Percentiles rank a stretch among this genome's conserved stretches.
phyloP scores from a whole-genome alignment of 495 filamentous ascomycete genomes.

The Lepidopterella palustris region DNA sequence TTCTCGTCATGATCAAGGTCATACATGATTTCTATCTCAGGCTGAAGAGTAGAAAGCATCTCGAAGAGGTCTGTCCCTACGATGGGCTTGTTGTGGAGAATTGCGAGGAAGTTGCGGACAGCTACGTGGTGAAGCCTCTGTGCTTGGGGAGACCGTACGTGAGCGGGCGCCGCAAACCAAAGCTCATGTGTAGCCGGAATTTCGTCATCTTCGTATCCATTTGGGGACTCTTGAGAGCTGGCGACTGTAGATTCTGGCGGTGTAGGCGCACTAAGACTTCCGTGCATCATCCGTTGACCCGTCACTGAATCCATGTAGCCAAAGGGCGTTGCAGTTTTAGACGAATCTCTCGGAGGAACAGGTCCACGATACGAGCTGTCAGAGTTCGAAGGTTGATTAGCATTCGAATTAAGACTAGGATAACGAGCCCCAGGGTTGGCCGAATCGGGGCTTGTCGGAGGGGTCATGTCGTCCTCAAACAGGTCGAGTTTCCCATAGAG shows the following conservation, averaged over 20 bases:
- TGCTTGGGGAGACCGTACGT: conserved; percentile 12
- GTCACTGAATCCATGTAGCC: neutral
- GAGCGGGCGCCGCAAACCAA: conserved; percentile 29
- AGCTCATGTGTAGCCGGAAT: conserved; percentile 26
- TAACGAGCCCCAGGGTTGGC: neutral
- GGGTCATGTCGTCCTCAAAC: conserved; percentile 25
- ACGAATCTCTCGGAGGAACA: neutral
- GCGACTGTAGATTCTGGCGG: neutral
- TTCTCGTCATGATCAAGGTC: conserved; percentile 26
- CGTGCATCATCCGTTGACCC: neutral
- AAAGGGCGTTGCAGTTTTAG: neutral
- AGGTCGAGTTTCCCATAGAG: conserved; percentile 24
- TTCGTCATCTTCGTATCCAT: neutral
- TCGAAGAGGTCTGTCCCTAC: conserved; percentile 29
- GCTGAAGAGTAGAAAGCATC: conserved; percentile 29
- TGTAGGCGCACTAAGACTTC: neutral
- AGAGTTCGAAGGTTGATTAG: neutral
- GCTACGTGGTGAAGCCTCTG: conserved; percentile 29
- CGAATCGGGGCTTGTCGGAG: conserved; percentile 18
- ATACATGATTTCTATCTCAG: conserved; percentile 30
- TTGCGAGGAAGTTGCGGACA: conserved; percentile 31
- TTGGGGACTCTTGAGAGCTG: conserved; percentile 4
- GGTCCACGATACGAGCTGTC: neutral
- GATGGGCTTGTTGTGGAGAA: conserved; percentile 31
- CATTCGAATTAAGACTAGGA: neutral